These are phyloP conservation scores for Ceriops decandra DNA, from an alignment of 345 rosid genomes.

Conservation along the genomic window DNA sequence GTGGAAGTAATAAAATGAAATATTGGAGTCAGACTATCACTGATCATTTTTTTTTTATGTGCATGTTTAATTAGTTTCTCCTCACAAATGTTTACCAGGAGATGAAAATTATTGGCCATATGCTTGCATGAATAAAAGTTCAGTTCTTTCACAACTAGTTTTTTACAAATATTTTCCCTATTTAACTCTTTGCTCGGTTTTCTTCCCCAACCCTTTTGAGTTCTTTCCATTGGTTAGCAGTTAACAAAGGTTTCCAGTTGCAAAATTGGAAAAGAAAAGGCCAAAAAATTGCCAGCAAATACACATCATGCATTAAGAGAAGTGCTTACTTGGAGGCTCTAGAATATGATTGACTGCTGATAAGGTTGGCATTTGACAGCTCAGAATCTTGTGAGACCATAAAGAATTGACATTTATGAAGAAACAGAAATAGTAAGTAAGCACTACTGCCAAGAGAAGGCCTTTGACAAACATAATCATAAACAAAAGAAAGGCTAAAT, in stretches of 20 bases:
- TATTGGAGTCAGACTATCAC: not conserved
- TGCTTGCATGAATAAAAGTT: too few species aligned
- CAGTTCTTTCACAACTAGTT: not conserved
- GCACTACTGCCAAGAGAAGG: too few species aligned
- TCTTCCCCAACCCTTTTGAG: too few species aligned
- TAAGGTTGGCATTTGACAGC: not conserved
- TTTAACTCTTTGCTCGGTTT: too few species aligned
- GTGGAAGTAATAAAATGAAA: not conserved
- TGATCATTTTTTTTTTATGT: not conserved
- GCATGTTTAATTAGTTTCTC: not conserved
- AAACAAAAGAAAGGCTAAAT: too few species aligned
- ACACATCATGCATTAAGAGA: not conserved
- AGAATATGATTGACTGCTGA: slow-evolving; percentile 7
- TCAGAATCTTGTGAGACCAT: not conserved
- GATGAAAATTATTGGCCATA: not conserved
- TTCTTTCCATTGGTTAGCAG: too few species aligned
- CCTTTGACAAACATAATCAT: too few species aligned
- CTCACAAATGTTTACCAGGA: not conserved
- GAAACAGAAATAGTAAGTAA: not conserved
- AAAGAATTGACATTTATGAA: not conserved
- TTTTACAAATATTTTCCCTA: not conserved
- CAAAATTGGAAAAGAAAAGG: not conserved
- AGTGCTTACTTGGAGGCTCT: slow-evolving; percentile 20
- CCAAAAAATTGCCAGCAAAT: too few species aligned
- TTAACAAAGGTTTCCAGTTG: not conserved